phyloP scores from a whole-genome alignment of 2,329 filamentous ascomycete species.

The Coniochaeta sp. region DNA sequence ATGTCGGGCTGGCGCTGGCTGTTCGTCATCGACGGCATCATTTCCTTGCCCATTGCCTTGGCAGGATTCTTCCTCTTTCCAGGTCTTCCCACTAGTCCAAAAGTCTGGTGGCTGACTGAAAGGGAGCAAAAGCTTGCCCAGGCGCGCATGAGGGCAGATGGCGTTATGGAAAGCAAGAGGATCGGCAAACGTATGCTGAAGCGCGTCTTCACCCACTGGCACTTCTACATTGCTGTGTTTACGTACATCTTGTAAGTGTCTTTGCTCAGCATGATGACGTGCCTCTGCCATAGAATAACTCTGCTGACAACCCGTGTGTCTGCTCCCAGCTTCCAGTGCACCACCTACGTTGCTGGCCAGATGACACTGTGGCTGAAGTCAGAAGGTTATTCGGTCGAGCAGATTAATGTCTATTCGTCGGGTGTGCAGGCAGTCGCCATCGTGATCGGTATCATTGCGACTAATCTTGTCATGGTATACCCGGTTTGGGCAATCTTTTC shows the following conservation, averaged over 20 bases:
- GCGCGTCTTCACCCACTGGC: slow-evolving; percentile 18
- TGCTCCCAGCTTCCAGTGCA: slow-evolving; percentile 10
- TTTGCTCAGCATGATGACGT: too few relatives aligned
- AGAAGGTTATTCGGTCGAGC: slow-evolving; percentile 14
- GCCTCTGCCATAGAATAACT: neutral
- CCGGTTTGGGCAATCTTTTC: slow-evolving; percentile 22
- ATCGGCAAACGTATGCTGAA: slow-evolving; percentile 18
- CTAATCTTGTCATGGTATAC: slow-evolving; percentile 21
- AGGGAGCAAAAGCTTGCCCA: slow-evolving; percentile 19
- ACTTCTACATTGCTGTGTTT: slow-evolving; percentile 17
- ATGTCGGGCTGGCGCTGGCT: slow-evolving; percentile 35
- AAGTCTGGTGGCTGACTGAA: slow-evolving; percentile 20
- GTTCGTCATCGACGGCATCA: slow-evolving; percentile 27
- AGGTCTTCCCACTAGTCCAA: slow-evolving; percentile 19
- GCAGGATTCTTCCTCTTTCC: slow-evolving; percentile 25
- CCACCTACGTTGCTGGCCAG: slow-evolving; percentile 15
- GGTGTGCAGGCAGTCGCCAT: slow-evolving; percentile 20
- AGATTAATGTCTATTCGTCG: slow-evolving; percentile 21
- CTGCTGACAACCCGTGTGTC: neutral
- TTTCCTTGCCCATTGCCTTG: slow-evolving; percentile 25
- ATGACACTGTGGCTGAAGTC: slow-evolving; percentile 21
- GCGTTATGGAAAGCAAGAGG: slow-evolving; percentile 14
- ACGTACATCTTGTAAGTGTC: slow-evolving; percentile 13
- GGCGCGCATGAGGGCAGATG: slow-evolving; percentile 18
- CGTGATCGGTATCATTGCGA: slow-evolving; percentile 16